These are phyloP conservation scores for Alternaria novae-zelandiae DNA, from an alignment of 2,329 filamentous ascomycete genomes.

Conservation along the genomic window DNA sequence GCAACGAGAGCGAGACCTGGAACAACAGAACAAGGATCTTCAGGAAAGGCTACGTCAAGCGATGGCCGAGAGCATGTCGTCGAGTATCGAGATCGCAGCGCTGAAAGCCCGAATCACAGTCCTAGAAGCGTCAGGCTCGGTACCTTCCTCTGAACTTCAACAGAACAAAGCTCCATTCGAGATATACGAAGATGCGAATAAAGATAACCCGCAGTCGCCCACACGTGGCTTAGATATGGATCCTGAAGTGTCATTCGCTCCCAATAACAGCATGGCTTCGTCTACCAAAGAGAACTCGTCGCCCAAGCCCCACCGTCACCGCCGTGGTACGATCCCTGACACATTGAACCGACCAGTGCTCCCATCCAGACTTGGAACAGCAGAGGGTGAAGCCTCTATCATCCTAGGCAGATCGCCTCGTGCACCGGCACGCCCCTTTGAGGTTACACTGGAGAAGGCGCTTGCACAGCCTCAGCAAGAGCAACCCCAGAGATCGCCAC, in stretches of 20 bases:
- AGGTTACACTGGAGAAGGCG: conserved; percentile 17
- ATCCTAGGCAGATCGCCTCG: conserved; percentile 30
- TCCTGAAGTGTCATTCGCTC: conserved; percentile 19
- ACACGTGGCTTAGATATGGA: conserved; percentile 15
- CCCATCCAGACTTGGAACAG: conserved; percentile 22
- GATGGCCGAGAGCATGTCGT: conserved; percentile 40
- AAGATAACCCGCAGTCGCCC: conserved; percentile 19
- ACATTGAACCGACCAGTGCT: conserved; percentile 14
- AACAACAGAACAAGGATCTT: conserved; percentile 61
- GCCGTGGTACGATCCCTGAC: conserved; percentile 34
- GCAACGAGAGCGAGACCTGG: conserved; percentile 69
- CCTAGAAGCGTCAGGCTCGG: conserved; percentile 32
- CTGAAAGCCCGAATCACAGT: conserved; percentile 42
- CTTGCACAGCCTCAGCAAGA: conserved; percentile 11
- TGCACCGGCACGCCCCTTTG: conserved; percentile 4
- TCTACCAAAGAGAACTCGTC: conserved; percentile 41
- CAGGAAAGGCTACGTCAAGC: conserved; percentile 46
- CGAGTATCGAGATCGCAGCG: conserved; percentile 42
- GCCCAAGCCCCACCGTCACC: conserved; percentile 30
- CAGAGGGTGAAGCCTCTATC: conserved; percentile 26
- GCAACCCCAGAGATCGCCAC: conserved; percentile 25
- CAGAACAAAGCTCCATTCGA: conserved; percentile 32
- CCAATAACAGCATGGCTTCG: conserved; percentile 23
- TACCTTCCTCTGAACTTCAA: conserved; percentile 20
- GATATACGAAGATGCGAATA: conserved; percentile 41